A percentile compares a stretch with the other conserved stretches of the same genome.
phyloP scores from a whole-genome alignment of 139 green algal genomes.

The Zygnema circumcarinatum region DNA sequence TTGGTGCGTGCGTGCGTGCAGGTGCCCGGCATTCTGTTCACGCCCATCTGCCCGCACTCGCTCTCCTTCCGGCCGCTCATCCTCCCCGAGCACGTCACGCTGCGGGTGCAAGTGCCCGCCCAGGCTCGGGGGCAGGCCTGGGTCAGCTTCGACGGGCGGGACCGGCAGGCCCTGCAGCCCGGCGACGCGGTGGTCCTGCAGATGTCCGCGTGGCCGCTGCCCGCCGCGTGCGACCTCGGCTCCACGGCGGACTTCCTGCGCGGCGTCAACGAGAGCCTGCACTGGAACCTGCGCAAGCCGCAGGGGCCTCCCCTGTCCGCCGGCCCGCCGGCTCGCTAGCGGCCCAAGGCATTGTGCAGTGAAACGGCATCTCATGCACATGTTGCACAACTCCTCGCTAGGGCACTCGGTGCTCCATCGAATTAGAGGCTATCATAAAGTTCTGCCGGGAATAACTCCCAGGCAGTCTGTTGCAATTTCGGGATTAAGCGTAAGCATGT shows the following conservation, averaged over 20 bases:
- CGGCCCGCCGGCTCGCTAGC: no score
- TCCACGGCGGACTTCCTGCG: conserved; percentile 82
- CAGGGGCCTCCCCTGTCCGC: no score
- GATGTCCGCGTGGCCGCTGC: conserved; percentile 70
- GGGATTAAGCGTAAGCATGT: no score
- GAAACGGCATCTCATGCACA: no score
- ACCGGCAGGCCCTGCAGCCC: conserved; percentile 62
- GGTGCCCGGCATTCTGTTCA: conserved; percentile 59
- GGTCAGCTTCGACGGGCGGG: conserved; percentile 76
- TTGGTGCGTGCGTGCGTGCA: conserved; percentile 25
- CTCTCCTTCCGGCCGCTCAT: conserved; percentile 88
- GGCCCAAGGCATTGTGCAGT: no score
- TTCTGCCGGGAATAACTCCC: no score
- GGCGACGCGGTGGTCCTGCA: conserved; percentile 70
- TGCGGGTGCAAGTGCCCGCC: conserved; percentile 77
- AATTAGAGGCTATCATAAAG: no score
- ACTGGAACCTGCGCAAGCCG: conserved; percentile 75
- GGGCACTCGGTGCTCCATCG: no score
- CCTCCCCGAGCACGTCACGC: conserved; percentile 73
- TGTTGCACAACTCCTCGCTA: no score
- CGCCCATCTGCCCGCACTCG: conserved; percentile 93
- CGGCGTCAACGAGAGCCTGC: conserved; percentile 74
- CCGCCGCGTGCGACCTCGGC: conserved; percentile 67
- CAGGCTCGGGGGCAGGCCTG: conserved; percentile 74
- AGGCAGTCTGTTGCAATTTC: no score